These are phyloP conservation scores for Crassisporium funariophilum DNA, from an alignment of 768 basidiomycete genomes.

Conservation along the genomic window DNA sequence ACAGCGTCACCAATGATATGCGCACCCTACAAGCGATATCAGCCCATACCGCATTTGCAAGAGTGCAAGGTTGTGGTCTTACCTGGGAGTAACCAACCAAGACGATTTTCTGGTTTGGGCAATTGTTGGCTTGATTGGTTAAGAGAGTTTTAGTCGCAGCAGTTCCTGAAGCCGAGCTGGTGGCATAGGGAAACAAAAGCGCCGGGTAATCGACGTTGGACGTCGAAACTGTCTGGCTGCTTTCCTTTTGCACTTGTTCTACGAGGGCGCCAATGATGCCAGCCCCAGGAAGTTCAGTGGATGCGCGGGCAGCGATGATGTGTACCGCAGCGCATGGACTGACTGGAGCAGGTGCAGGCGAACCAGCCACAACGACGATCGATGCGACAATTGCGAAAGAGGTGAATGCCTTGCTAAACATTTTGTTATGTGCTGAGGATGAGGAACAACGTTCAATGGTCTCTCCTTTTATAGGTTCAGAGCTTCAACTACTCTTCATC, in stretches of 20 bases:
- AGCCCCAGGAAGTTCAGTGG: constrained; percentile 26
- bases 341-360: constrained; percentile 21
- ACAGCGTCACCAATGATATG: constrained; percentile 25
- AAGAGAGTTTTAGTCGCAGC: constrained; percentile 26
- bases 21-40: constrained; percentile 29
- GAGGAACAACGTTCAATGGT: too few species aligned
- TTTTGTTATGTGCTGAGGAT: too few species aligned
- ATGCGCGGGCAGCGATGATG: constrained; percentile 24
- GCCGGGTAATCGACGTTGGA: constrained; percentile 31
- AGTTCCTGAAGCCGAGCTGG: constrained; percentile 27
- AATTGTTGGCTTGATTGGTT: constrained; percentile 24
- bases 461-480: too few species aligned
- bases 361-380: constrained; percentile 5
- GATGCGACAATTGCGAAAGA: constrained; percentile 6
- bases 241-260: constrained; percentile 24
- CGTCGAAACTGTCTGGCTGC: constrained; percentile 31
- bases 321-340: constrained; percentile 30
- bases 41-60: background rate
- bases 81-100: too few species aligned
- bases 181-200: constrained; percentile 26
- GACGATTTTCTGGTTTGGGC: constrained; percentile 32
- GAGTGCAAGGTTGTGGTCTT: background rate
- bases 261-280: constrained; percentile 29
- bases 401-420: constrained; percentile 12
- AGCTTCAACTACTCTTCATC: too few species aligned